Evolutionary conservation across 257 asterid species (phyloP), one percentile per base, ranked within the genome.

Genomic region (Przewalskia tangutica): DNA sequence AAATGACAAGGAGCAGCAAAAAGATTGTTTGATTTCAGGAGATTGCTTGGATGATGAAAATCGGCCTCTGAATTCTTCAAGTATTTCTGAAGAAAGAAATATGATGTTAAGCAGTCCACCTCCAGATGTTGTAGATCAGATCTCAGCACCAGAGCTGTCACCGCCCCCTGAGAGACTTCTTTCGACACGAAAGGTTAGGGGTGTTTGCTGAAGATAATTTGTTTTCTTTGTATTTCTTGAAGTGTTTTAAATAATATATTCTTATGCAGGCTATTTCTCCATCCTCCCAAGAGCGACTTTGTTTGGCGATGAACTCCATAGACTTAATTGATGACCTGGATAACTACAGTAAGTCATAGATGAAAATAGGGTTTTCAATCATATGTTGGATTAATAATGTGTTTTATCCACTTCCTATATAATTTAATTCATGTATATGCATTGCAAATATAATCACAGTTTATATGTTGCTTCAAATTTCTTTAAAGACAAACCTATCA

Each of bases 211-310:
- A 44, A 66, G 54, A 76, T 81, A 44, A 34, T 79, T 86, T 67
- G 56, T 18, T 81, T 80, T 79, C 17, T 71, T 50, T 67, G 23
- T 66, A 59, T 59, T 81, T 18, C 75, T 42, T 82, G 75, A 38
- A 65, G 78, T 76, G 55, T 67, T 77, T 87, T 18, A 54, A 80
- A 58, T 46, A 36, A 77, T 42, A 56, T 64, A 27, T 70, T 87
- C 54, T 68, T 86, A 42, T 86, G 85, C 93, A 95, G 98, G 94
- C 88, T 68, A 86, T 91, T 67, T 86, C 97, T 85, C 98, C 99
- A 83, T 87, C 90, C 79, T 89, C 97, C 81, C 90, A 89, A 86
- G 96, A 92, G 87, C 86, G 81, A 56, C 71, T 90, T 81, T 87
- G 91, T 77, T 84, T 88, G 88, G 86, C 87, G 8, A 87, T 92